These are phyloP conservation scores for Microstegium vimineum DNA, from an alignment of 176 grass and related monocot species.

Conservation along the genomic window DNA sequence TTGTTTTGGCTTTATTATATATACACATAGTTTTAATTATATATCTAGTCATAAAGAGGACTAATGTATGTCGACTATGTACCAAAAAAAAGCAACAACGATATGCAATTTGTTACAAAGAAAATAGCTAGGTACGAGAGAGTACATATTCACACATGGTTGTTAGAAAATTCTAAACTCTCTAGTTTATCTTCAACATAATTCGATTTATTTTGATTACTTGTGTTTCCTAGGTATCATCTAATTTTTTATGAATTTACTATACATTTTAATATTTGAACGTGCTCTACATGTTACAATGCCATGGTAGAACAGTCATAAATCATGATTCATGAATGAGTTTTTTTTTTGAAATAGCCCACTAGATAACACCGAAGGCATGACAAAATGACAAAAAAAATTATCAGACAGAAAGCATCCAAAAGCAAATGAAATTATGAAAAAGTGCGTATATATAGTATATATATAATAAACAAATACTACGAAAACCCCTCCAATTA, in stretches of 20 bases:
- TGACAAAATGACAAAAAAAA: neutral
- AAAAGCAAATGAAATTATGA: neutral
- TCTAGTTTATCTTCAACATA: too few relatives aligned
- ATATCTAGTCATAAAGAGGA: too few relatives aligned
- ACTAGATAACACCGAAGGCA: neutral
- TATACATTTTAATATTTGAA: neutral
- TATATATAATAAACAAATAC: too few relatives aligned
- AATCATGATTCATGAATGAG: too few relatives aligned
- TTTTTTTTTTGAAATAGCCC: neutral
- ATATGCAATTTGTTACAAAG: too few relatives aligned
- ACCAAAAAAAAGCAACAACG: too few relatives aligned
- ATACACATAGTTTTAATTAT: too few relatives aligned
- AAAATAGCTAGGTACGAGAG: neutral
- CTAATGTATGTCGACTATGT: too few relatives aligned
- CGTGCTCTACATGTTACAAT: neutral
- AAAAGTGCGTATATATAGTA: neutral
- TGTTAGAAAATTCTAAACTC: neutral
- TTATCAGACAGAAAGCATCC: neutral
- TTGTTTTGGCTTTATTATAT: too few relatives aligned
- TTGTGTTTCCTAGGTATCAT: neutral
- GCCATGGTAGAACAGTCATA: neutral
- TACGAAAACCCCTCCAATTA: neutral
- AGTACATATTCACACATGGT: neutral
- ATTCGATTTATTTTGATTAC: neutral
- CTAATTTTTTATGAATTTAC: too few relatives aligned